Percentiles rank a stretch among this genome's conserved stretches.
Conservation (phyloP, 2,329 filamentous ascomycete genomes). For the Parasarocladium wereldwijsianum region DNA sequence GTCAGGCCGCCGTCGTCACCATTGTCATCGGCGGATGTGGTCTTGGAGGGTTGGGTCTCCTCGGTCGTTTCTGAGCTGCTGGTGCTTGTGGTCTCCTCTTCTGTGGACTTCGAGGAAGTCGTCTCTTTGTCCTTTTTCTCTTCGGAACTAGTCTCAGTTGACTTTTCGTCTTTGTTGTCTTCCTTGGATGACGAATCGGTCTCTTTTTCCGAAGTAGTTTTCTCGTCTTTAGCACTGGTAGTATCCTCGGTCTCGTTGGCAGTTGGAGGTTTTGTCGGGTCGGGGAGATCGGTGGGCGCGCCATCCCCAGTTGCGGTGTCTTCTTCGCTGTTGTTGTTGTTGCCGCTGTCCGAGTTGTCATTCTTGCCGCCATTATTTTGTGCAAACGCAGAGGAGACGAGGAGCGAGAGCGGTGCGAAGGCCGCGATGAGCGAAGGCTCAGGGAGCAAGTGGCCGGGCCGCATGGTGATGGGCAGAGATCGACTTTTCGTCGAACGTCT, state of each 20-base stretch:
- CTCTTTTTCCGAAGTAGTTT: background rate
- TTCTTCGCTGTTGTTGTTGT: slow-evolving; percentile 9
- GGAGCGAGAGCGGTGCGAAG: slow-evolving; percentile 13
- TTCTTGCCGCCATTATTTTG: slow-evolving; percentile 11
- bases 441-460: slow-evolving; percentile 13
- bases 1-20: slow-evolving; percentile 12
- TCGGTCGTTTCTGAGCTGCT: slow-evolving; percentile 4
- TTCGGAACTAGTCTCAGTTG: background rate
- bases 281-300: slow-evolving; percentile 2
- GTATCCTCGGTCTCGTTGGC: background rate
- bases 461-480: slow-evolving; percentile 11
- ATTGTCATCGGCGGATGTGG: slow-evolving; percentile 6
- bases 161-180: slow-evolving; percentile 1
- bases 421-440: slow-evolving; percentile 13
- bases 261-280: background rate
- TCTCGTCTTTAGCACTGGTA: background rate
- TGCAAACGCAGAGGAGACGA: slow-evolving; percentile 17
- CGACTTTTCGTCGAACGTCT: too few species aligned
- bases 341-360: too few species aligned
- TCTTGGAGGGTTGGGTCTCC: slow-evolving; percentile 1
- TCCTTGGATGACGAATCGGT: background rate
- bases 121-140: background rate
- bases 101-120: background rate
- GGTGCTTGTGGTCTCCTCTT: slow-evolving; percentile 2
- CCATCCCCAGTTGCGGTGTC: slow-evolving; percentile 1